A percentile compares a stretch with the other conserved stretches of the same genome.
phyloP scores from a whole-genome alignment of 2,329 filamentous ascomycete species.

The Neonectria punicea region DNA sequence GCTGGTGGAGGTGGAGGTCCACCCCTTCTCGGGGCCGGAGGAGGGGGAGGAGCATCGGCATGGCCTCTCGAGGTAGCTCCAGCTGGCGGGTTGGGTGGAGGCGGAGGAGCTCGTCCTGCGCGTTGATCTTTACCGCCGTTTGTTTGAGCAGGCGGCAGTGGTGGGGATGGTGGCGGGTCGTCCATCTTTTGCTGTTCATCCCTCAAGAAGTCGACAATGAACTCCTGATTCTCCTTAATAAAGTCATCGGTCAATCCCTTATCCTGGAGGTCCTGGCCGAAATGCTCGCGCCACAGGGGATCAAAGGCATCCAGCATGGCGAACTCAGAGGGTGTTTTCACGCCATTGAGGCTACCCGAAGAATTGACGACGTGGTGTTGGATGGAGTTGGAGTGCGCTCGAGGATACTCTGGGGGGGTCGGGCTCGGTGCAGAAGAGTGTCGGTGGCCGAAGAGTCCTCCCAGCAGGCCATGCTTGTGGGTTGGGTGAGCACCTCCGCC shows the following conservation, averaged over 20 bases:
- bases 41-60: constrained; percentile 44
- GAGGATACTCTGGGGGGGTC: constrained; percentile 68
- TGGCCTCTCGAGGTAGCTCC: constrained; percentile 8
- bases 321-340: constrained; percentile 64
- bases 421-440: constrained; percentile 69
- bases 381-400: constrained; percentile 51
- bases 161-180: constrained; percentile 38
- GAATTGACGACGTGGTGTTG: constrained; percentile 53
- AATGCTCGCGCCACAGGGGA: constrained; percentile 72
- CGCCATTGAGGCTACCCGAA: constrained; percentile 59
- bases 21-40: constrained; percentile 40
- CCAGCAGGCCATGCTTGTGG: constrained; percentile 61
- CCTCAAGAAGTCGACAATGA: constrained; percentile 72
- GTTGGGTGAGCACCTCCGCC: constrained; percentile 58
- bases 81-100: constrained; percentile 48
- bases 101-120: constrained; percentile 49
- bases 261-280: constrained; percentile 70
- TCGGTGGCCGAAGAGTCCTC: constrained; percentile 70
- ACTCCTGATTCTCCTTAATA: constrained; percentile 75
- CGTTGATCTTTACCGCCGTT: constrained; percentile 41
- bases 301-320: constrained; percentile 72
- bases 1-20: constrained; percentile 55
- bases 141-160: constrained; percentile 42
- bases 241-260: constrained; percentile 74
- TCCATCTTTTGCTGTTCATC: constrained; percentile 61